Percentiles rank a stretch among this genome's conserved stretches.
Evolutionary conservation across 352 stramenopile genomes (phyloP).

Genomic region (Blastocystis sp.): DNA sequence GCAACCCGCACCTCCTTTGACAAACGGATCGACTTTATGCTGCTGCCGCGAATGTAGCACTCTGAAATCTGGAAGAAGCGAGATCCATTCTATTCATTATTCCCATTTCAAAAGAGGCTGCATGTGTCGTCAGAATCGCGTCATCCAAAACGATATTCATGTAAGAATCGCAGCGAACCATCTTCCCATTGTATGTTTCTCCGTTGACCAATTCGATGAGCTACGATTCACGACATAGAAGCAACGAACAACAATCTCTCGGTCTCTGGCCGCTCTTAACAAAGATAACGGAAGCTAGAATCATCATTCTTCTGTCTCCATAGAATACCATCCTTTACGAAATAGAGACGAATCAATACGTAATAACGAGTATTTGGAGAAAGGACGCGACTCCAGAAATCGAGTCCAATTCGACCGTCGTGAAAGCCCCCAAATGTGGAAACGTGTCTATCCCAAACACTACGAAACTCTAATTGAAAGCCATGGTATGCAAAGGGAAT

Average conservation of each 20-base stretch:
- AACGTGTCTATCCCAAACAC: background rate
- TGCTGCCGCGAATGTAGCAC: constrained; percentile 96
- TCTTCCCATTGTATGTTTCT: constrained; percentile 95
- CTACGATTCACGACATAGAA: constrained; percentile 65
- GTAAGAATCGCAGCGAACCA: constrained; percentile 95
- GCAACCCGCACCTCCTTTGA: constrained; percentile 83
- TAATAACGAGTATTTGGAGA: background rate
- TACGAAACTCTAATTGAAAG: constrained; percentile 52
- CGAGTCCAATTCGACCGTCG: background rate
- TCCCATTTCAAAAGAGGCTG: background rate
- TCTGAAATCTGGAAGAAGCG: constrained; percentile 96
- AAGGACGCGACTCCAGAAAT: background rate
- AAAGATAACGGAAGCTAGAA: constrained; percentile 56
- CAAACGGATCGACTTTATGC: constrained; percentile 97
- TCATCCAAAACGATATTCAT: constrained; percentile 99
- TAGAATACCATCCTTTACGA: background rate
- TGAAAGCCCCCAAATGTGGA: background rate
- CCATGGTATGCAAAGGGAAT: constrained; percentile 65
- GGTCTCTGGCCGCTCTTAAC: constrained; percentile 41
- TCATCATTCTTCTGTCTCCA: background rate
- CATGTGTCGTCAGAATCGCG: constrained; percentile 95
- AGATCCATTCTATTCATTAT: constrained; percentile 86
- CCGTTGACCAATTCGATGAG: constrained; percentile 98
- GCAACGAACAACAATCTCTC: constrained; percentile 13
- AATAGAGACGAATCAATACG: background rate